Conservation (phyloP, 1,139 yeast species). For the Pichia inconspicua region DNA sequence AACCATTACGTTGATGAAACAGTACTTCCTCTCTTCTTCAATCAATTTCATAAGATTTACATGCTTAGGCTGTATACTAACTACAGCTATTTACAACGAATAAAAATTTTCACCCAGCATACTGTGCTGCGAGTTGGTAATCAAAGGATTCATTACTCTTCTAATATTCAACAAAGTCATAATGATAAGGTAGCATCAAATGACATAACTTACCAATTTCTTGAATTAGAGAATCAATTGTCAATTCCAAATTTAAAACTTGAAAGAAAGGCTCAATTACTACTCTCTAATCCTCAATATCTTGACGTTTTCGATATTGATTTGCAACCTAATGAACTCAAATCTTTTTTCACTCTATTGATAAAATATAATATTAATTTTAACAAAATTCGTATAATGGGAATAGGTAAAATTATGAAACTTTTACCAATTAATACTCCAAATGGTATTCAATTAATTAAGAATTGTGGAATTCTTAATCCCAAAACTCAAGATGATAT, state of each 20-base stretch:
- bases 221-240: neutral
- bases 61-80: neutral
- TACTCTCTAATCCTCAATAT: neutral
- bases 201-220: neutral
- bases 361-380: conserved; percentile 4
- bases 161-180: neutral
- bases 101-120: neutral
- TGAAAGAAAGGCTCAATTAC: conserved; percentile 3
- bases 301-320: conserved; percentile 9
- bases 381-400: conserved; percentile 1
- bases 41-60: neutral
- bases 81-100: neutral
- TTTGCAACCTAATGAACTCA: conserved; percentile 1
- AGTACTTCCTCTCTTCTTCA: too few relatives aligned
- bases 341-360: neutral
- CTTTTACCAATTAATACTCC: neutral
- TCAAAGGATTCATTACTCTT: neutral
- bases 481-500: neutral
- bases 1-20: too few relatives aligned
- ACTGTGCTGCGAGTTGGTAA: neutral
- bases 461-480: conserved; percentile 13
- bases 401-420: conserved; percentile 12
- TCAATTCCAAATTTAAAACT: neutral
- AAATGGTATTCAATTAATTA: conserved; percentile 10
- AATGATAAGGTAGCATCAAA: neutral